Evolutionary conservation across 768 basidiomycete genomes (phyloP).

Genomic region (Termitomyces sp.): DNA sequence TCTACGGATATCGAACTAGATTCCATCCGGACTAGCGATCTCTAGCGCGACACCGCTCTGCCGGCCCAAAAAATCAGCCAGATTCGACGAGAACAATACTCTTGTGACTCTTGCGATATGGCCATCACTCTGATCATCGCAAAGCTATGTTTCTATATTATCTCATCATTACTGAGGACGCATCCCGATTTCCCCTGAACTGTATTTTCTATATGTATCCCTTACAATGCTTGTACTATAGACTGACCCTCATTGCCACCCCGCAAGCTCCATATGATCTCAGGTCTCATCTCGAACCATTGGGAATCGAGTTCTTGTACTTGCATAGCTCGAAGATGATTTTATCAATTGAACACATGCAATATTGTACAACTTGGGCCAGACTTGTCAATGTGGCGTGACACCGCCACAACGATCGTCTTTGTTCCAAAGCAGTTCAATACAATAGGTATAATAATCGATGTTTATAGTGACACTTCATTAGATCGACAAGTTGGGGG

Average conservation of each 20-base stretch:
- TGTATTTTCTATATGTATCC: neutral
- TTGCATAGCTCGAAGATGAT: too few relatives aligned
- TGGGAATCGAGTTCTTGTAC: too few relatives aligned
- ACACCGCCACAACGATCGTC: neutral
- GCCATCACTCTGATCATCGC: neutral
- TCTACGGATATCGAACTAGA: conserved; percentile 21
- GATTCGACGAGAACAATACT: neutral
- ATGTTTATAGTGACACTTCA: neutral
- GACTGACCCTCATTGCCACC: neutral
- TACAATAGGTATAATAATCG: too few relatives aligned
- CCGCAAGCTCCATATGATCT: too few relatives aligned
- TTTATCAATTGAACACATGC: too few relatives aligned
- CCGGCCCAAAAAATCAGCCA: neutral
- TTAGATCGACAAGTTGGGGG: neutral
- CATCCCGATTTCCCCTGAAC: too few relatives aligned
- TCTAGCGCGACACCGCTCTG: neutral
- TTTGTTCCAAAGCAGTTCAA: too few relatives aligned
- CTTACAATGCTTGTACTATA: neutral
- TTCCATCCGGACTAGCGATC: conserved; percentile 19
- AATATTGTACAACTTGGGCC: too few relatives aligned
- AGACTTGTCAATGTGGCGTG: too few relatives aligned
- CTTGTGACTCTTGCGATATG: neutral
- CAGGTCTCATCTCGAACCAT: too few relatives aligned
- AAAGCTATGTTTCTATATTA: neutral
- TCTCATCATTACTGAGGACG: neutral